phyloP scores from a whole-genome alignment of 371 early-diverging fungal species.

The Haplosporangium sp. region DNA sequence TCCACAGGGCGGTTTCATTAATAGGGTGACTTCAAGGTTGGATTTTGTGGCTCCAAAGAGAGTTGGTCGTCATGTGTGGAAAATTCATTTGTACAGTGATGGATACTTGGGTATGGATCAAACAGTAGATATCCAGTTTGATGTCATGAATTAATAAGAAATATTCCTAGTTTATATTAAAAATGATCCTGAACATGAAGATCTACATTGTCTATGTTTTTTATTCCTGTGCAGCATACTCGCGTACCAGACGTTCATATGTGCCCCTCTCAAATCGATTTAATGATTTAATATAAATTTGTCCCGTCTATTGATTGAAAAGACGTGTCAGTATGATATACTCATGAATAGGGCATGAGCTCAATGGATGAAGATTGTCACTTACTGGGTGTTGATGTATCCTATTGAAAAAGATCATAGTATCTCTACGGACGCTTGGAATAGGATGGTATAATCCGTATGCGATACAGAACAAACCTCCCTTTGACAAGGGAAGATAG shows the following conservation, averaged over 20 bases:
- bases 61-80: constrained; percentile 71
- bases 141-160: constrained; percentile 62
- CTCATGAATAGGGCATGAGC: not conserved
- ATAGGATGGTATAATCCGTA: constrained; percentile 85
- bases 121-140: constrained; percentile 66
- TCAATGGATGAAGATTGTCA: not conserved
- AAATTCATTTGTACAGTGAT: constrained; percentile 77
- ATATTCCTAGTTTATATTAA: too few species aligned
- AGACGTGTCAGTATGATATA: not conserved
- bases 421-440: constrained; percentile 66
- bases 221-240: constrained; percentile 16
- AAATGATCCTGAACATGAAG: too few species aligned
- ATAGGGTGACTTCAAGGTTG: constrained; percentile 59
- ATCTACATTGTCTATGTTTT: too few species aligned
- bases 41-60: constrained; percentile 76
- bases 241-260: constrained; percentile 44
- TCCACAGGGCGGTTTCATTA: constrained; percentile 61
- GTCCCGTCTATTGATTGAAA: constrained; percentile 31
- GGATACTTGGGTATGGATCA: constrained; percentile 88
- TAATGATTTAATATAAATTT: constrained; percentile 36
- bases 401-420: constrained; percentile 75
- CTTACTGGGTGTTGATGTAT: constrained; percentile 74
- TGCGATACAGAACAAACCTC: constrained; percentile 86
- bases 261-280: constrained; percentile 46
- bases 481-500: constrained; percentile 83